Evolutionary conservation across 345 rosid species (phyloP).

Genomic region (Conringia planisiliqua): DNA sequence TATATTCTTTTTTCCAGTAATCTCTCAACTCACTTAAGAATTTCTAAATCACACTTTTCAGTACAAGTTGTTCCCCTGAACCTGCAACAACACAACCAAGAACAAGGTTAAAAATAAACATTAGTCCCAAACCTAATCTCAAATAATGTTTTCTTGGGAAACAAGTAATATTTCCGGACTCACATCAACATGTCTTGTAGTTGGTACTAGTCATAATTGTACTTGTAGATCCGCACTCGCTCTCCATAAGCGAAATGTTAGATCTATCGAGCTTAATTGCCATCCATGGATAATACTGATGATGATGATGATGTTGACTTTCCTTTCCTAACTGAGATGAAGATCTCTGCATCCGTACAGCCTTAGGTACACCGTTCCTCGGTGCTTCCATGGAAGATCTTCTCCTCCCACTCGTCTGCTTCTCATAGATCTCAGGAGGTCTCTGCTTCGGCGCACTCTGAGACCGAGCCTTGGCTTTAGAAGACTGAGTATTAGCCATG

Average conservation of each 20-base stretch:
- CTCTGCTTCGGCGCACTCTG: conserved; percentile 82
- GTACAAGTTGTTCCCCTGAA: conserved; percentile 24
- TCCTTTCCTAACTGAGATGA: conserved; percentile 66
- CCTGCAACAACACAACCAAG: conserved; percentile 8
- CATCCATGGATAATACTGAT: conserved; percentile 65
- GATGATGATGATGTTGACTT: conserved; percentile 36
- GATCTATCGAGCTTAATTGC: conserved; percentile 79
- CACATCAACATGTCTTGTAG: conserved; percentile 56
- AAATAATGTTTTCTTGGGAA: neutral
- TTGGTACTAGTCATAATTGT: conserved; percentile 65
- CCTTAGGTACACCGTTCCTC: conserved; percentile 55
- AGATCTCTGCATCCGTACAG: conserved; percentile 82
- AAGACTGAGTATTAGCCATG: conserved; percentile 86
- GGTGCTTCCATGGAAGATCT: conserved; percentile 70
- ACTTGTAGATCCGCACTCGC: conserved; percentile 86
- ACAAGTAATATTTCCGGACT: conserved; percentile 27
- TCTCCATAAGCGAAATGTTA: conserved; percentile 60
- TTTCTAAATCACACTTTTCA: conserved; percentile 8
- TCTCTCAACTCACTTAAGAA: neutral
- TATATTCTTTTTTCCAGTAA: neutral
- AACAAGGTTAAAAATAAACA: neutral
- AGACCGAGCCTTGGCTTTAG: conserved; percentile 71
- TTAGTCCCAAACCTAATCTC: neutral
- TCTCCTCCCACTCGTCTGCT: conserved; percentile 59
- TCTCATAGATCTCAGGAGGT: conserved; percentile 64